Percentiles rank a stretch among this genome's conserved stretches.
Evolutionary conservation across 805 yeast species (phyloP).

Genomic region (Cyberlindnera nakhonratchasimensis): DNA sequence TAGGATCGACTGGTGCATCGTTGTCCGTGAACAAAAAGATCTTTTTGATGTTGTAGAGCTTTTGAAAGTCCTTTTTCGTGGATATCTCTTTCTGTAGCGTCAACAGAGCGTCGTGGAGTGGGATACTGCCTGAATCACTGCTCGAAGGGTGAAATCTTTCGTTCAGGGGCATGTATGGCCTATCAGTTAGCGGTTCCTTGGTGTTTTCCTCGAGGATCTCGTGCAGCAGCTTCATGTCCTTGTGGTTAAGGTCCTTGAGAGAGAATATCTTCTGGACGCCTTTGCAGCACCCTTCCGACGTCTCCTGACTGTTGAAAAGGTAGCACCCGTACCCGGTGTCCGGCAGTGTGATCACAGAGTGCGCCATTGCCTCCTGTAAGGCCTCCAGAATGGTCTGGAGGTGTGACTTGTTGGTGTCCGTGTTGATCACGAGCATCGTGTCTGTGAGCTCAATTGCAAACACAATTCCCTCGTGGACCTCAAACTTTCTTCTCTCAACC

Average conservation of each 20-base stretch:
- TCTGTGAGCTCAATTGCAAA: slow-evolving; percentile 59
- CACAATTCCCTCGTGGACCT: slow-evolving; percentile 58
- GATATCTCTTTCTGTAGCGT: slow-evolving; percentile 54
- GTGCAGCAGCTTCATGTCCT: slow-evolving; percentile 53
- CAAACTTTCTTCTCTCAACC: slow-evolving; percentile 28
- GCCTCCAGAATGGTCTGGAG: slow-evolving; percentile 52
- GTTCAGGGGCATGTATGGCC: slow-evolving; percentile 25
- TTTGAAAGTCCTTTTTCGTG: slow-evolving; percentile 36
- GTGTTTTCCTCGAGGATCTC: slow-evolving; percentile 45
- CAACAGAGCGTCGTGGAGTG: slow-evolving; percentile 43
- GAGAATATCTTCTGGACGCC: slow-evolving; percentile 51
- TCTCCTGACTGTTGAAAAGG: slow-evolving; percentile 46
- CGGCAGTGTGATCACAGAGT: slow-evolving; percentile 61
- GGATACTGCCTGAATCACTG: slow-evolving; percentile 24
- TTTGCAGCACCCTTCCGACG: slow-evolving; percentile 31
- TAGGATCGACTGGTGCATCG: slow-evolving; percentile 56
- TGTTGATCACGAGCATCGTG: slow-evolving; percentile 40
- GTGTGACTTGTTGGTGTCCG: slow-evolving; percentile 37
- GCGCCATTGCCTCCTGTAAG: slow-evolving; percentile 59
- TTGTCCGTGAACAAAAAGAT: slow-evolving; percentile 72
- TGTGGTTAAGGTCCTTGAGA: slow-evolving; percentile 51
- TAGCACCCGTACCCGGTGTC: slow-evolving; percentile 74
- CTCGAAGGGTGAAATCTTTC: slow-evolving; percentile 30
- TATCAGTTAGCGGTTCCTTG: slow-evolving; percentile 16
- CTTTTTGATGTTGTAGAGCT: slow-evolving; percentile 50